Percentiles rank a stretch among this genome's conserved stretches.
These are phyloP conservation scores for Amphibolis antarctica DNA, from an alignment of 106 monocot genomes.

Conservation along the genomic window DNA sequence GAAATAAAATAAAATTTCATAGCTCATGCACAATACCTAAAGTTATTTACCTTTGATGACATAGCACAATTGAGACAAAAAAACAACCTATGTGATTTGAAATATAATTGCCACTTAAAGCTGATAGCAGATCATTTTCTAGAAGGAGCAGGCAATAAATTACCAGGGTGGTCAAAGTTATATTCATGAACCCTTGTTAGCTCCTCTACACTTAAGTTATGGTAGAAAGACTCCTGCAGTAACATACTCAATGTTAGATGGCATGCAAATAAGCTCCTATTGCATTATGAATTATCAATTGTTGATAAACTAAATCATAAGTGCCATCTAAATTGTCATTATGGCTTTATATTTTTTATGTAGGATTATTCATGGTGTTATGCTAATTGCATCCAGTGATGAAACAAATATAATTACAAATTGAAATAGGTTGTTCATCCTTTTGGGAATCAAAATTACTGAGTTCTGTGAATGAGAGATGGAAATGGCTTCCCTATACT, in stretches of 20 bases:
- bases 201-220: constrained; percentile 18
- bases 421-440: not conserved
- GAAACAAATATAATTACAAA: too few relatives aligned
- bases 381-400: too few relatives aligned
- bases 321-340: too few relatives aligned
- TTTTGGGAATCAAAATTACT: not conserved
- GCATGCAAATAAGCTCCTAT: too few relatives aligned
- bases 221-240: constrained; percentile 19
- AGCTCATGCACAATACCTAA: too few relatives aligned
- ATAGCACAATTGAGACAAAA: not conserved
- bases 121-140: not conserved
- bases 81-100: not conserved
- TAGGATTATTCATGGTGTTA: too few relatives aligned
- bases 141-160: not conserved
- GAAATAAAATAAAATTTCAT: not conserved
- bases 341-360: too few relatives aligned
- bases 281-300: too few relatives aligned
- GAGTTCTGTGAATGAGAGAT: too few relatives aligned
- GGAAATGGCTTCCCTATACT: too few relatives aligned
- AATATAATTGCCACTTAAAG: not conserved
- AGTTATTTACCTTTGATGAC: too few relatives aligned
- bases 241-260: not conserved
- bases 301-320: too few relatives aligned
- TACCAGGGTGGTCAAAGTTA: constrained; percentile 31
- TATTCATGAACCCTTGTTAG: constrained; percentile 13